A percentile compares a stretch with the other conserved stretches of the same genome.
Conservation (phyloP, 2,329 filamentous ascomycete genomes). For the Clarireedia monteithiana region DNA sequence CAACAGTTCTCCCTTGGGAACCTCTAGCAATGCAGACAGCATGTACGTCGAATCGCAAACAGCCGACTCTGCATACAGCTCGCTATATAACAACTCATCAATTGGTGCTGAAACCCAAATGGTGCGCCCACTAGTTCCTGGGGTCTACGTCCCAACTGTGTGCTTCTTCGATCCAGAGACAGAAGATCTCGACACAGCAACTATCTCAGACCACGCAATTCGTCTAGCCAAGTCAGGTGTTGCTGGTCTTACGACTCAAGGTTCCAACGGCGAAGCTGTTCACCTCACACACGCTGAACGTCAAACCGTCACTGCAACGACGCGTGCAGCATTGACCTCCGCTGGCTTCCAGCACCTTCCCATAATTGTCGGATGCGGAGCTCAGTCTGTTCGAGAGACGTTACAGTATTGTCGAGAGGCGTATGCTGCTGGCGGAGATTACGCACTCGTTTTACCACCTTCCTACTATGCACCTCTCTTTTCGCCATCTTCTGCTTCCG, state of each 20-base stretch:
- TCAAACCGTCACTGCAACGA: conserved; percentile 49
- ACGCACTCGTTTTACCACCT: conserved; percentile 59
- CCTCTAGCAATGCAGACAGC: conserved; percentile 19
- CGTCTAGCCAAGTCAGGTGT: conserved; percentile 53
- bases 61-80: conserved; percentile 31
- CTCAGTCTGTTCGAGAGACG: conserved; percentile 58
- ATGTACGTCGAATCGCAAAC: conserved; percentile 31
- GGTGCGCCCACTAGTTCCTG: conserved; percentile 37
- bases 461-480: conserved; percentile 58
- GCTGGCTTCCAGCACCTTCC: conserved; percentile 51
- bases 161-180: conserved; percentile 61
- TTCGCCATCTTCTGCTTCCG: conserved; percentile 37
- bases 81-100: conserved; percentile 36
- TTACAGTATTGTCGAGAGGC: conserved; percentile 58
- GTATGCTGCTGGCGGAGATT: conserved; percentile 54
- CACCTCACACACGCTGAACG: conserved; percentile 56
- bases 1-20: conserved; percentile 16
- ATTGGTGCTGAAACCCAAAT: conserved; percentile 28
- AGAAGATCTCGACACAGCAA: conserved; percentile 59
- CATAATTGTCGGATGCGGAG: conserved; percentile 59
- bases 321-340: conserved; percentile 51
- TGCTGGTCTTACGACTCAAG: conserved; percentile 54
- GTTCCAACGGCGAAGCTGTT: conserved; percentile 61
- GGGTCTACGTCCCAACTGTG: conserved; percentile 66
- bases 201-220: conserved; percentile 40